A percentile compares a stretch with the other conserved stretches of the same genome.
These are phyloP conservation scores for Fusarium veterinarium DNA, from an alignment of 2,329 filamentous ascomycete species.

Conservation along the genomic window DNA sequence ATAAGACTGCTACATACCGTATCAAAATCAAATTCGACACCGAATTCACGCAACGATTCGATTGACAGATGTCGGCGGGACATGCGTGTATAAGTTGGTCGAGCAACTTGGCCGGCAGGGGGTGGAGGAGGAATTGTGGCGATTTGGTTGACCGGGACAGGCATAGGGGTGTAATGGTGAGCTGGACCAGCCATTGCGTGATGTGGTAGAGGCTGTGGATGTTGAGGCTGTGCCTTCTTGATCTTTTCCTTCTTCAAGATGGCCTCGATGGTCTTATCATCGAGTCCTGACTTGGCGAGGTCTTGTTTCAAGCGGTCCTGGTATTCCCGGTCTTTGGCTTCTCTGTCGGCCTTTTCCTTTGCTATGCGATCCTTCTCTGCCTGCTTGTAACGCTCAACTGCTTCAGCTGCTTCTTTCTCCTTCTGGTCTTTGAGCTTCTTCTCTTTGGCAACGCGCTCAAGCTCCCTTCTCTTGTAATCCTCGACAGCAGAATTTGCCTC, in stretches of 20 bases:
- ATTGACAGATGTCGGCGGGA: constrained; percentile 69
- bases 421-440: constrained; percentile 60
- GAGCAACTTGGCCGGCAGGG: constrained; percentile 33
- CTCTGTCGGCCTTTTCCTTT: constrained; percentile 60
- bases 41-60: constrained; percentile 67
- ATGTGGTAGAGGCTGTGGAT: constrained; percentile 12
- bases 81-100: constrained; percentile 73
- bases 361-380: constrained; percentile 58
- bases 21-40: constrained; percentile 69
- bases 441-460: constrained; percentile 57
- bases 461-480: constrained; percentile 61
- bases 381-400: constrained; percentile 63
- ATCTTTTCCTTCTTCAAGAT: constrained; percentile 68
- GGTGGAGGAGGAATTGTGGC: constrained; percentile 1
- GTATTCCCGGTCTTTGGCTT: constrained; percentile 58
- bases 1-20: constrained; percentile 55
- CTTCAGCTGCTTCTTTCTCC: constrained; percentile 63
- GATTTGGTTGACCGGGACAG: constrained; percentile 8
- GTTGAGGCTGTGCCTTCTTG: constrained; percentile 44
- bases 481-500: constrained; percentile 63
- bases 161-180: not conserved
- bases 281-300: constrained; percentile 67
- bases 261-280: constrained; percentile 68
- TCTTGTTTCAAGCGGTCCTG: constrained; percentile 67
- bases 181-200: constrained; percentile 14